Percentiles rank a stretch among this genome's conserved stretches.
These are phyloP conservation scores for Fusarium sp. DNA, from an alignment of 2,329 filamentous ascomycete species.

Conservation along the genomic window DNA sequence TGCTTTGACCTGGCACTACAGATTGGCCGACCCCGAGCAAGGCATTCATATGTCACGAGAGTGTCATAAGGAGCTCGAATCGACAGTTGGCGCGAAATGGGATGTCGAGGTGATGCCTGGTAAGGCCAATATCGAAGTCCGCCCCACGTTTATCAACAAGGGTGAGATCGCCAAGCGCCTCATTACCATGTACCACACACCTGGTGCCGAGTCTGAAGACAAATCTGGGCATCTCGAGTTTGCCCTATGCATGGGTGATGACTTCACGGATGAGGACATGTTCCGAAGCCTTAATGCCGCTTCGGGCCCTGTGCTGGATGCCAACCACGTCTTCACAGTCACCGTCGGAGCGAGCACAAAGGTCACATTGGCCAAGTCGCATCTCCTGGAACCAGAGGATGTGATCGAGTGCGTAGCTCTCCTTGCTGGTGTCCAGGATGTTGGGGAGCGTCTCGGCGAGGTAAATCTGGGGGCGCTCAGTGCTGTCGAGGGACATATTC, in stretches of 20 bases:
- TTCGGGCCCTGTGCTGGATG: slow-evolving; percentile 61
- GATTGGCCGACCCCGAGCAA: slow-evolving; percentile 86
- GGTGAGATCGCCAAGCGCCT: slow-evolving; percentile 91
- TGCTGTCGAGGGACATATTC: slow-evolving; percentile 62
- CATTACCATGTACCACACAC: slow-evolving; percentile 74
- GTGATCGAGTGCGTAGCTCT: slow-evolving; percentile 77
- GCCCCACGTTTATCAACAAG: slow-evolving; percentile 98
- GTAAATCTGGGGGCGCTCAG: slow-evolving; percentile 66
- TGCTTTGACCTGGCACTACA: slow-evolving; percentile 97
- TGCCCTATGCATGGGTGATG: slow-evolving; percentile 90
- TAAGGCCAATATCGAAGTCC: slow-evolving; percentile 95
- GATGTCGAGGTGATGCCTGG: slow-evolving; percentile 97
- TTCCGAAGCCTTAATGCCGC: slow-evolving; percentile 81
- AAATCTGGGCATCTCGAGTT: slow-evolving; percentile 75
- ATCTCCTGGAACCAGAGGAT: slow-evolving; percentile 87
- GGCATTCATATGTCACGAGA: slow-evolving; percentile 81
- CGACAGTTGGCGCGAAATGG: slow-evolving; percentile 78
- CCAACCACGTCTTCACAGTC: slow-evolving; percentile 83
- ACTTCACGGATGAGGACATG: slow-evolving; percentile 97
- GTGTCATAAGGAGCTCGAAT: slow-evolving; percentile 83
- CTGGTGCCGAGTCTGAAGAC: slow-evolving; percentile 55
- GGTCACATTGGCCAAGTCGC: slow-evolving; percentile 89
- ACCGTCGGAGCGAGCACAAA: slow-evolving; percentile 93
- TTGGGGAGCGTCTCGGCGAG: slow-evolving; percentile 55
- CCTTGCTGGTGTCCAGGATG: slow-evolving; percentile 58